Evolutionary conservation across 371 early-diverging fungal species (phyloP), one percentile per base, ranked within the genome.

Genomic region (Actinomortierella ambigua): DNA sequence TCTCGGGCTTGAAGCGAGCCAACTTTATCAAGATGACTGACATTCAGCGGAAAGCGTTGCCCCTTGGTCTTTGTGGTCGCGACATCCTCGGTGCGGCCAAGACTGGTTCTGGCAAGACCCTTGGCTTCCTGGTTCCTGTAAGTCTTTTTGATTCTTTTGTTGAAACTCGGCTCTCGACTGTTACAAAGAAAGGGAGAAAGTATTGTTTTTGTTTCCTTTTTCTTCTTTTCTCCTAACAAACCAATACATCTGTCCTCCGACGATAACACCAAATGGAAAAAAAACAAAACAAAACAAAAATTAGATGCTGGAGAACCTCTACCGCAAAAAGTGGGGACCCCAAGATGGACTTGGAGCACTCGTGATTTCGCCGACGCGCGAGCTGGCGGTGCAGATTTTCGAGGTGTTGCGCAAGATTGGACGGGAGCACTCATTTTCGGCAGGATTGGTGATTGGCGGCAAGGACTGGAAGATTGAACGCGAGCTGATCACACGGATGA

Each of bases 81-180:
- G 98, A 98, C 80, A 88, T 99, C 14, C 85, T 99, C 34, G 99
- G 98, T 27, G 98, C 99, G 1, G 99, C 99, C 22, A 96, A 97
- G 63, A 99, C 99, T 0, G 99, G 99, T n/a, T 95, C 95, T 39
- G 99, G 99, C 43, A 99, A 99, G 78, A 99, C 99, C 0, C 81
- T 99, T 23, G 94, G 97, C 3, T 99, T 98, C 77, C 69, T 99
- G n/a, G 82, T 99, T 41, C 99, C 98, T 49, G 92, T 95, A 87
- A 65, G 84, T 65, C 2, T 20, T 18, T 18, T 15, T 28, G 56
- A 8, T 46, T 46, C 18, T 46, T 15, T 46, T 46, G 46, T 46
- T 15, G 4, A 22, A 15, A 46, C n/a, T n/a, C n/a, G n/a, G n/a
- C n/a, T n/a, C n/a, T n/a, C n/a, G n/a, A n/a, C n/a, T n/a, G n/a